phyloP scores from a whole-genome alignment of 345 rosid species.

The Cardamine resedifolia region DNA sequence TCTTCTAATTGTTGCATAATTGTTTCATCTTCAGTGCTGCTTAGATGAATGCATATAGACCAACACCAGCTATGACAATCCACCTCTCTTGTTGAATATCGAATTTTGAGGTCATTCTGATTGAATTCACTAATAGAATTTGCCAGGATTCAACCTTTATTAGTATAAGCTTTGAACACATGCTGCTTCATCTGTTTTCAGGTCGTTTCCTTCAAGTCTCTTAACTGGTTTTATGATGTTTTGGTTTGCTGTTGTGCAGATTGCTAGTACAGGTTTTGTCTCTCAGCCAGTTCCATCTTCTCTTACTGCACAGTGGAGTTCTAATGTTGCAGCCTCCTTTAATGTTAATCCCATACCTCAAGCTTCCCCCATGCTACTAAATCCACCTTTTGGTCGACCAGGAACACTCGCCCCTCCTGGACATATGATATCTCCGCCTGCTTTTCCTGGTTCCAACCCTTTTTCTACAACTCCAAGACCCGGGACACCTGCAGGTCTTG shows the following conservation, averaged over 20 bases:
- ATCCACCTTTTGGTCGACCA: constrained; percentile 45
- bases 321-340: constrained; percentile 33
- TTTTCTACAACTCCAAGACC: constrained; percentile 49
- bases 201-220: constrained; percentile 1
- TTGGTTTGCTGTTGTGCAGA: constrained; percentile 40
- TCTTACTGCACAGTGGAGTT: constrained; percentile 39
- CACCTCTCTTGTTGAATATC: not conserved
- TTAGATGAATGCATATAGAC: not conserved
- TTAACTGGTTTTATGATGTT: constrained; percentile 43
- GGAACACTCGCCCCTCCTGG: constrained; percentile 50
- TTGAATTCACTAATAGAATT: not conserved
- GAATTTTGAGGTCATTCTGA: not conserved
- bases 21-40: not conserved
- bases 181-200: constrained; percentile 11
- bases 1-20: constrained; percentile 8
- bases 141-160: not conserved
- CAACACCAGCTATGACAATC: not conserved
- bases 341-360: constrained; percentile 39
- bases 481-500: constrained; percentile 40
- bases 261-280: constrained; percentile 35
- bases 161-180: not conserved
- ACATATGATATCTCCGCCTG: constrained; percentile 37
- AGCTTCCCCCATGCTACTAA: constrained; percentile 39
- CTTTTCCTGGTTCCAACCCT: constrained; percentile 48
- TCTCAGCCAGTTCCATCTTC: constrained; percentile 49